Percentiles rank a stretch among this genome's conserved stretches.
Conservation (phyloP, 2,329 filamentous ascomycete species). For the Cladobotryum protrusum region DNA sequence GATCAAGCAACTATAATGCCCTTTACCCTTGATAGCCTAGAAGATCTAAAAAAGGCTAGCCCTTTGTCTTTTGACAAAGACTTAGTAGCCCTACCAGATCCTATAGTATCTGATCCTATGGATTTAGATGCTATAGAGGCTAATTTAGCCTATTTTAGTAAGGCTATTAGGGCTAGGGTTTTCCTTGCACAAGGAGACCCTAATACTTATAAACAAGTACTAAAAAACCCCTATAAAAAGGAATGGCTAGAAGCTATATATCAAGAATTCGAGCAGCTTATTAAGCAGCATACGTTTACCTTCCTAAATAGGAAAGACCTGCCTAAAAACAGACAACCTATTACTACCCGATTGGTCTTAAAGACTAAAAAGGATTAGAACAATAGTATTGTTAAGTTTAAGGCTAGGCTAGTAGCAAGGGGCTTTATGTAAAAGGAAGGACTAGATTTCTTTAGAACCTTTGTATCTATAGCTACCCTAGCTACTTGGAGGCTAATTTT, state of each 20-base stretch:
- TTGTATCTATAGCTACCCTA: background rate
- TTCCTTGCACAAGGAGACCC: no score
- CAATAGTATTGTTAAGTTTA: background rate
- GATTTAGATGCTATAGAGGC: no score
- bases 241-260: background rate
- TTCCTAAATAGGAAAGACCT: no score
- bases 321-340: no score
- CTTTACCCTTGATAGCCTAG: no score
- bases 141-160: no score
- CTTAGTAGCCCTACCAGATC: background rate
- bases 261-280: background rate
- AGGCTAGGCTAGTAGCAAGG: background rate
- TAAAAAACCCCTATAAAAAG: background rate
- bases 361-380: no score
- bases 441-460: background rate
- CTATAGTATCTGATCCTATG: no score
- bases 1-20: no score
- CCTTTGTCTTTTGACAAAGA: background rate
- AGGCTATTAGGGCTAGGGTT: no score
- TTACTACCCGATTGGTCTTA: no score
- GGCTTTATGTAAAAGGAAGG: background rate
- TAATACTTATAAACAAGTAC: background rate
- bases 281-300: background rate
- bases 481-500: no score
- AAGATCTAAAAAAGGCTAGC: background rate